Evolutionary conservation across 441 rosid species (phyloP), one percentile per base, ranked within the genome.

Genomic region (Croton laevigatus): DNA sequence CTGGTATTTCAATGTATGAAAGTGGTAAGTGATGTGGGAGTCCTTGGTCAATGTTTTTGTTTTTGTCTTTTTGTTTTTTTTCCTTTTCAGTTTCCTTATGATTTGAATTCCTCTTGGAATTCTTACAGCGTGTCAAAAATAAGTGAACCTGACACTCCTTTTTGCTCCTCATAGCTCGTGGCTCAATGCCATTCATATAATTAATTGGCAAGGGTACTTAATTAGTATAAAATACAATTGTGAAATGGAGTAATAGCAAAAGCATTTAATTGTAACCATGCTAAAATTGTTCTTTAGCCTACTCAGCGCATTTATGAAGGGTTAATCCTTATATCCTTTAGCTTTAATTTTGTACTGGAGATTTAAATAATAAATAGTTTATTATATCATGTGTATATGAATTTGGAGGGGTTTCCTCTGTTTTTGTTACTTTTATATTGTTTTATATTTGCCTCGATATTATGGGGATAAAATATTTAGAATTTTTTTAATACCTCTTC

Each of bases 1-100:
- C 86, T 73, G 87, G 87, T 51, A 78, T 83, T 76, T 79, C 77
- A 77, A 85, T 88, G 85, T 89, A 91, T 77, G 96, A 89, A 85
- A 91, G 97, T 73, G 90, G 97, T 91, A 79, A 27, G 95, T 70
- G 37, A 1, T 73, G 62, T 44, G 70, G 38, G 13, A 45, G 38
- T 46, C 20, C 53, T 64, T 12, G 20, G 1, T 22, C 51, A 17
- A 37, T n/a, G 17, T 3, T 68, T 54, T 17, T 6, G 1, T 59
- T 36, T 27, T 65, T 59, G n/a, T n/a, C n/a, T n/a, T n/a, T n/a
- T n/a, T n/a, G n/a, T 42, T 38, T 6, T 36, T 36, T 63, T 61
- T 42, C 11, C 16, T 59, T 49, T 6, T 36, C 32, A 32, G 17
- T 20, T 64, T 46, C 22, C 36, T 45, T 64, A 20, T 7, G 23